These are phyloP conservation scores for barley (Hordeum vulgare) DNA, from an alignment of 176 grass and related monocot species.

Conservation along the genomic window MorexV3_pseudomolecules_assembly NC_058523.1:494183967-494184466, in stretches of 20 bases:
- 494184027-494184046: neutral
- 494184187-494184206: slow-evolving; percentile 28
- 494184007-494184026: neutral
- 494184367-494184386: slow-evolving; percentile 15
- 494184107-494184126: neutral
- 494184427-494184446: slow-evolving; percentile 25
- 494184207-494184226: slow-evolving; percentile 18
- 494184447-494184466: neutral
- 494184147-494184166: slow-evolving; percentile 33
- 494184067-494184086: neutral
- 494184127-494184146: neutral
- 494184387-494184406: neutral
- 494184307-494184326: slow-evolving; percentile 21
- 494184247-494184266: slow-evolving; percentile 34
- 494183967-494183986: neutral
- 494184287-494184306: slow-evolving; percentile 6
- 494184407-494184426: slow-evolving; percentile 6
- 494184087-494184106: neutral
- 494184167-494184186: slow-evolving; percentile 32
- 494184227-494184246: slow-evolving; percentile 4
- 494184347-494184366: slow-evolving; percentile 25
- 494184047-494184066: neutral
- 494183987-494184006: neutral
- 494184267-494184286: slow-evolving; percentile 35
- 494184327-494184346: neutral